Evolutionary conservation across 2,329 filamentous ascomycete genomes (phyloP).

Genomic region (Aspergillus felis): DNA sequence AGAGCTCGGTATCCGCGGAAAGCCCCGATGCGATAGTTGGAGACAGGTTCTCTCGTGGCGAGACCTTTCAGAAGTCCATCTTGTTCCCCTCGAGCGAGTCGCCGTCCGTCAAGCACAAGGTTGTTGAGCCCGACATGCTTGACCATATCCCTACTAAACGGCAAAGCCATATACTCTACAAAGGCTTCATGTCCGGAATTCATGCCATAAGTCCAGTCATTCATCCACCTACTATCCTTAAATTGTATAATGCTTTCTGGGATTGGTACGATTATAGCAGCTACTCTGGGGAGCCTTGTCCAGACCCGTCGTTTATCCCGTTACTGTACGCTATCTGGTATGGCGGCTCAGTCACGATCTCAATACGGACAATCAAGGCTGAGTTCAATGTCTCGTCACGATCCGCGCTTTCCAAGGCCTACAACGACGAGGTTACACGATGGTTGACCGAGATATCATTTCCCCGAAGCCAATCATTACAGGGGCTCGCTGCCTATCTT

Average conservation of each 20-base stretch:
- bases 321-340: conserved; percentile 47
- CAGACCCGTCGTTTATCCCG: conserved; percentile 42
- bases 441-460: conserved; percentile 44
- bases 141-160: conserved; percentile 40
- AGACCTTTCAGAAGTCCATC: conserved; percentile 34
- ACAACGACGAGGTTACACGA: conserved; percentile 41
- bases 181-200: conserved; percentile 45
- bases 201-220: conserved; percentile 45
- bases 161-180: conserved; percentile 46
- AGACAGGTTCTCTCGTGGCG: conserved; percentile 17
- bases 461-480: conserved; percentile 43
- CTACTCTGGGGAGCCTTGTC: conserved; percentile 34
- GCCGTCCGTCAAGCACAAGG: conserved; percentile 27
- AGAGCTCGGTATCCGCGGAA: conserved; percentile 10
- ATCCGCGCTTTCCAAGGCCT: conserved; percentile 34
- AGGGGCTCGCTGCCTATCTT: conserved; percentile 45
- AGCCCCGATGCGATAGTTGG: conserved; percentile 7
- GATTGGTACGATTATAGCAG: conserved; percentile 41
- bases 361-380: conserved; percentile 37
- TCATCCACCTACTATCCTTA: conserved; percentile 41
- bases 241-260: conserved; percentile 44
- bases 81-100: conserved; percentile 37
- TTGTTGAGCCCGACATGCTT: conserved; percentile 39
- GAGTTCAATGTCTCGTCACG: conserved; percentile 37
- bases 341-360: conserved; percentile 45